Evolutionary conservation across 2,329 filamentous ascomycete genomes (phyloP).

Genomic region (Monosporascus sp.): DNA sequence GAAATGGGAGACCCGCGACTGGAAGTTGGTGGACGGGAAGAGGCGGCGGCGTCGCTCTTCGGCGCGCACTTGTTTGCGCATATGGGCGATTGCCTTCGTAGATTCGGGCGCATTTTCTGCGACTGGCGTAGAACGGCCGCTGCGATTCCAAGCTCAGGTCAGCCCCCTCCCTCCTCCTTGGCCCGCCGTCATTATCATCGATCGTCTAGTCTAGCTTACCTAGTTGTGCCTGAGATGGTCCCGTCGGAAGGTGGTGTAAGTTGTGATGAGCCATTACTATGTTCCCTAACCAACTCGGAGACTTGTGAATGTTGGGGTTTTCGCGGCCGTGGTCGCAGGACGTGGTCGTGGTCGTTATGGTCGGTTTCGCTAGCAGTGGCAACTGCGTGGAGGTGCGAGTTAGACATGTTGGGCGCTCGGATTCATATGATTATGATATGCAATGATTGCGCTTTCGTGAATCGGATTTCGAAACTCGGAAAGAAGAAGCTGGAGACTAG

Average conservation of each 20-base stretch:
- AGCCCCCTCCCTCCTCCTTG: background rate
- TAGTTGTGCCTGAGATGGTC: constrained; percentile 38
- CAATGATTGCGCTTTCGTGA: background rate
- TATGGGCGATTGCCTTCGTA: constrained; percentile 76
- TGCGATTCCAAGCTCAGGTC: constrained; percentile 29
- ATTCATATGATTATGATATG: background rate
- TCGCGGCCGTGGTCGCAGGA: constrained; percentile 45
- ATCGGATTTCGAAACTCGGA: too few relatives aligned
- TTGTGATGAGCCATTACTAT: constrained; percentile 33
- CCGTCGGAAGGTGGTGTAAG: constrained; percentile 32
- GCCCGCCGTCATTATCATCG: background rate
- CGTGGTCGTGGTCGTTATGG: constrained; percentile 28
- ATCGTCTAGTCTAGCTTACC: constrained; percentile 29
- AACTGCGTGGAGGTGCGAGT: background rate
- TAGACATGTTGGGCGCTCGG: background rate
- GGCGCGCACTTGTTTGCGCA: constrained; percentile 76
- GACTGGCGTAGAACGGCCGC: constrained; percentile 78
- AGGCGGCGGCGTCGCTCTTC: constrained; percentile 75
- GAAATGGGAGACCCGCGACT: constrained; percentile 88
- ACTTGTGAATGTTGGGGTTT: constrained; percentile 46
- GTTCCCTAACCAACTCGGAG: constrained; percentile 38
- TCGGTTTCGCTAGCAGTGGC: constrained; percentile 7
- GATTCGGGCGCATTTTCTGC: constrained; percentile 91
- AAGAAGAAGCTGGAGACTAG: too few relatives aligned
- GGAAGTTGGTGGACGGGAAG: constrained; percentile 91